Evolutionary conservation across 2,329 filamentous ascomycete genomes (phyloP).

Genomic region (Hypoxylon sp.): DNA sequence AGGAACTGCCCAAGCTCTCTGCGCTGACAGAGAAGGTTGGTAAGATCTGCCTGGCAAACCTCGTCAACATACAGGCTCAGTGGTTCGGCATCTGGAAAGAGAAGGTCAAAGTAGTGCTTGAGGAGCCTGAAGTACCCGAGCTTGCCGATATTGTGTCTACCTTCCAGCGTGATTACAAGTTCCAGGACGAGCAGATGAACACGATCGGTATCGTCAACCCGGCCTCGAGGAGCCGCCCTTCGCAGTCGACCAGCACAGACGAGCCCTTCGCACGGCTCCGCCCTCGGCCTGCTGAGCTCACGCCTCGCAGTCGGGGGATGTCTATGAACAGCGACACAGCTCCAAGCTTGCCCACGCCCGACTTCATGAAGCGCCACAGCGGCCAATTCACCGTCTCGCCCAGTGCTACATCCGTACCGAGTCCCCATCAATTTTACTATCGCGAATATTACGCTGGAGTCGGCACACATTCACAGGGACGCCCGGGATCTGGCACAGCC

Average conservation of each 20-base stretch:
- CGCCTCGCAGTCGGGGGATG: slow-evolving; percentile 63
- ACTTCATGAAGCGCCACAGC: slow-evolving; percentile 71
- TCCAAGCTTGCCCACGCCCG: slow-evolving; percentile 69
- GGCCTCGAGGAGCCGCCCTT: slow-evolving; percentile 65
- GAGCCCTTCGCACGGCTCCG: slow-evolving; percentile 58
- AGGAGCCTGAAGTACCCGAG: slow-evolving; percentile 71
- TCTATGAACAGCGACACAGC: slow-evolving; percentile 70
- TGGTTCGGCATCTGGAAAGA: slow-evolving; percentile 88
- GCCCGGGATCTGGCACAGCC: slow-evolving; percentile 65
- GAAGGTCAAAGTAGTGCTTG: slow-evolving; percentile 79
- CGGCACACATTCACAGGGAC: slow-evolving; percentile 57
- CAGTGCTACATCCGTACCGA: slow-evolving; percentile 54
- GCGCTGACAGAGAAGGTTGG: slow-evolving; percentile 82
- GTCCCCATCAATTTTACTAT: slow-evolving; percentile 64
- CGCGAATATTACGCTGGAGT: slow-evolving; percentile 60
- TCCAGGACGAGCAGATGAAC: slow-evolving; percentile 75
- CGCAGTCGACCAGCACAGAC: slow-evolving; percentile 64
- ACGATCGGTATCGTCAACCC: slow-evolving; percentile 82
- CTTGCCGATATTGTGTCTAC: slow-evolving; percentile 76
- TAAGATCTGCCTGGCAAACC: slow-evolving; percentile 81
- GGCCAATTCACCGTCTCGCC: slow-evolving; percentile 71
- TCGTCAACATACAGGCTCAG: slow-evolving; percentile 81
- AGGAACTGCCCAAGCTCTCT: slow-evolving; percentile 88
- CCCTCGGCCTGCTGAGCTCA: slow-evolving; percentile 57
- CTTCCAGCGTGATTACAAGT: slow-evolving; percentile 81